Conservation (phyloP, 495 filamentous ascomycete genomes). For the Penicillium robsamsonii region DNA sequence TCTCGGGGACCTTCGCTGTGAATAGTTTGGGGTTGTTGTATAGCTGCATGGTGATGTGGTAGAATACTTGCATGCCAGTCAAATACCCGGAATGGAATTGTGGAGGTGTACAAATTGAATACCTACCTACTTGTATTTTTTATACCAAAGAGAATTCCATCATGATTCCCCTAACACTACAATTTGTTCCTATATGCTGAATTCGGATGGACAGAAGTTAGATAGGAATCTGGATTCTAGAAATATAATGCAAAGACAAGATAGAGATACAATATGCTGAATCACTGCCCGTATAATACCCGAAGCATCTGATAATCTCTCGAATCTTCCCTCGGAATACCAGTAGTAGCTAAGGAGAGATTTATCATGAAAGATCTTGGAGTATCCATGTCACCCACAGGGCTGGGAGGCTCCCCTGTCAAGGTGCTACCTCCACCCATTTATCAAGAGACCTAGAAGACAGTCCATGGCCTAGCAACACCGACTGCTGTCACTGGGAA, state of each 20-base stretch:
- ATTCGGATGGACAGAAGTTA: not conserved
- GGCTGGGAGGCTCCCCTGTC: not conserved
- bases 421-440: not conserved
- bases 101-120: not conserved
- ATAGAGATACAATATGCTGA: not conserved
- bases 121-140: not conserved
- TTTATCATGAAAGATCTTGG: too few species aligned
- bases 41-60: not conserved
- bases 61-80: not conserved
- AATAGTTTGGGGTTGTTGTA: not conserved
- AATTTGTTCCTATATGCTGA: not conserved
- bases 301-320: not conserved
- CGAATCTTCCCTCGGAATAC: not conserved
- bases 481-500: not conserved
- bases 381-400: not conserved
- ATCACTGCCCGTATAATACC: not conserved
- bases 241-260: not conserved
- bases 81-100: not conserved
- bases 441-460: not conserved
- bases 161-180: not conserved
- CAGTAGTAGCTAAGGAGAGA: too few species aligned
- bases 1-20: conserved; percentile 23
- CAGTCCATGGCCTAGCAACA: not conserved
- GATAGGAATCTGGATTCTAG: not conserved
- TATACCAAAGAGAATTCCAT: not conserved